Conservation (phyloP, 306 rosid genomes). For the Dryas drummondii region DNA sequence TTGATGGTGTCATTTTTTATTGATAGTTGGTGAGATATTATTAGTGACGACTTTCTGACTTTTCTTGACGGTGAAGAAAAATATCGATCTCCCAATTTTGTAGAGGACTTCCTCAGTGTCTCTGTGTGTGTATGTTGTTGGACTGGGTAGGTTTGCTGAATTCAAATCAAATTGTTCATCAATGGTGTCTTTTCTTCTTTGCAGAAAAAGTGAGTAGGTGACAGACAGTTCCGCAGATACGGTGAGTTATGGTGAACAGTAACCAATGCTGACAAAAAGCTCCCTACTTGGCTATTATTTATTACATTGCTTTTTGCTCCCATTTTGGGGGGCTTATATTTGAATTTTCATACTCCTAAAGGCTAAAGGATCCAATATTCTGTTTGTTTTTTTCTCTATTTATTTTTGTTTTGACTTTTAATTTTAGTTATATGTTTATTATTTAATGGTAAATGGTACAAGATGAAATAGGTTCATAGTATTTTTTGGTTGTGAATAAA, state of each 20-base stretch:
- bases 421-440: too few relatives aligned
- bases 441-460: too few relatives aligned
- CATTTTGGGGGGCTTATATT: background rate
- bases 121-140: background rate
- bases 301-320: background rate
- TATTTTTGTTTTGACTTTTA: too few relatives aligned
- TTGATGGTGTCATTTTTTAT: background rate
- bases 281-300: background rate
- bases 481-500: too few relatives aligned
- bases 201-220: background rate
- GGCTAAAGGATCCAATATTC: too few relatives aligned
- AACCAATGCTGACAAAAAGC: background rate
- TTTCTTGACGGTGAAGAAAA: background rate
- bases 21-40: background rate
- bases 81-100: constrained; percentile 35
- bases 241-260: background rate
- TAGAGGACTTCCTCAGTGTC: constrained; percentile 6
- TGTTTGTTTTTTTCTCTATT: too few relatives aligned
- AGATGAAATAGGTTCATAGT: too few relatives aligned
- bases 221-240: background rate
- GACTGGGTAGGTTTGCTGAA: background rate
- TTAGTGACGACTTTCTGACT: too few relatives aligned
- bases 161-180: background rate
- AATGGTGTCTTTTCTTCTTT: background rate
- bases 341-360: background rate